Conservation (phyloP, 345 rosid species). For the Crucihimalaya himalaica region DNA sequence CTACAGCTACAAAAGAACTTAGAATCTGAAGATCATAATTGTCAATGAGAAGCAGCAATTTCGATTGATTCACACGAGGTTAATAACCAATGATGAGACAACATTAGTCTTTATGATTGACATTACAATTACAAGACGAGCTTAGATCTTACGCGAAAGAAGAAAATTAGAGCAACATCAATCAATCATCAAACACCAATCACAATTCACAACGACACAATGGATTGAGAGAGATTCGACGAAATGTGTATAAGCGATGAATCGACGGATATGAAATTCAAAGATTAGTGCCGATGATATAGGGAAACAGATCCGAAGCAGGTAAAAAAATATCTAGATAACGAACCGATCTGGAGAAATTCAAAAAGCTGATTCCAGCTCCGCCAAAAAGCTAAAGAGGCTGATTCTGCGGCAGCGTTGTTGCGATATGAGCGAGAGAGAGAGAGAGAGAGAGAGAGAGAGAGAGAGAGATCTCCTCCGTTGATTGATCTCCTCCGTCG, state of each 20-base stretch:
- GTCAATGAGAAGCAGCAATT: neutral
- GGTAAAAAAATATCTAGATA: neutral
- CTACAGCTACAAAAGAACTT: neutral
- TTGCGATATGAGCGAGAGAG: neutral
- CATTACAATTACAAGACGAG: neutral
- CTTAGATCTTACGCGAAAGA: conserved; percentile 1
- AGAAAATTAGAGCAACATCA: neutral
- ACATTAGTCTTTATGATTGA: neutral
- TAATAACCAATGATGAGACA: too few relatives aligned
- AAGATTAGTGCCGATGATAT: neutral
- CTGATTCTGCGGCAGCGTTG: conserved; percentile 5
- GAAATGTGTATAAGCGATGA: neutral
- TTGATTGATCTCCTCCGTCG: conserved; percentile 22
- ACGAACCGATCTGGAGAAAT: conserved; percentile 37
- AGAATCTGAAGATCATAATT: neutral
- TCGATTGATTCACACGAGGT: neutral
- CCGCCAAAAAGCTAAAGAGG: neutral
- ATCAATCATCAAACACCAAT: neutral
- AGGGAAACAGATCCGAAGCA: conserved; percentile 16
- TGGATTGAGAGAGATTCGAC: neutral
- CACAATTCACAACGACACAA: neutral
- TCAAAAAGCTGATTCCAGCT: conserved; percentile 31
- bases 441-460: too few relatives aligned
- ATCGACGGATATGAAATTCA: neutral
- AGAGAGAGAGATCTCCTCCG: conserved; percentile 21